Evolutionary conservation across 345 rosid genomes (phyloP), one percentile per base, ranked within the genome.

Genomic region (Xanthoceras sorbifolium): DNA sequence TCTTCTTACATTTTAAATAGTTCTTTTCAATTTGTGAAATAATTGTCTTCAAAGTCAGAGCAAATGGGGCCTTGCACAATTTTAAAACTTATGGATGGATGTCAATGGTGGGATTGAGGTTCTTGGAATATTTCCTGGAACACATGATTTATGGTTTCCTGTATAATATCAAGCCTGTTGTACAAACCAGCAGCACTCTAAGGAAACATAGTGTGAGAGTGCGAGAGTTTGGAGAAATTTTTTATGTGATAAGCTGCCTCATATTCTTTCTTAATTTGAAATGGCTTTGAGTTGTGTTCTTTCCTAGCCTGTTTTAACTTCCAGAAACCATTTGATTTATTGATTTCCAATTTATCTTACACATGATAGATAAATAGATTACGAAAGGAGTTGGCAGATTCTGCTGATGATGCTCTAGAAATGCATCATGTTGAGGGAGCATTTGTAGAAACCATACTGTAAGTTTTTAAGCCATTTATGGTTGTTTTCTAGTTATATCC

Each of bases 361-460:
- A 29, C 80, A 46, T 80, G 79, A 79, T 86, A 93, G 98, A 70
- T 91, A 52, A 96, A 96, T 80, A 90, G 74, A 74, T 74, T 87
- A 62, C 90, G 89, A 73, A 79, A 76, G 67, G 97, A 91, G 78
- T 89, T 92, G 75, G 87, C 76, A 62, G 93, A 87, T 80, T 77
- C 87, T 34, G 79, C 61, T 3, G 92, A 88, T 73, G 97, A 90
- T 73, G 88, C 81, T 71, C 90, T 84, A 79, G 97, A 94, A 83
- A 87, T 87, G 85, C 90, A 92, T 80, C 90, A 93, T 81, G 87
- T 96, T 67, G 99, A 96, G 85, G 95, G 81, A 73, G 97, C 97
- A 68, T 93, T 96, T 82, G 95, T 96, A 71, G 99, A 94, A 76
- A 90, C 97, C 72, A 28, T 92, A 40, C 79, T 93, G 98, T 93